phyloP scores from a whole-genome alignment of 352 stramenopile species.

The Elongisporangium undulatum region DNA sequence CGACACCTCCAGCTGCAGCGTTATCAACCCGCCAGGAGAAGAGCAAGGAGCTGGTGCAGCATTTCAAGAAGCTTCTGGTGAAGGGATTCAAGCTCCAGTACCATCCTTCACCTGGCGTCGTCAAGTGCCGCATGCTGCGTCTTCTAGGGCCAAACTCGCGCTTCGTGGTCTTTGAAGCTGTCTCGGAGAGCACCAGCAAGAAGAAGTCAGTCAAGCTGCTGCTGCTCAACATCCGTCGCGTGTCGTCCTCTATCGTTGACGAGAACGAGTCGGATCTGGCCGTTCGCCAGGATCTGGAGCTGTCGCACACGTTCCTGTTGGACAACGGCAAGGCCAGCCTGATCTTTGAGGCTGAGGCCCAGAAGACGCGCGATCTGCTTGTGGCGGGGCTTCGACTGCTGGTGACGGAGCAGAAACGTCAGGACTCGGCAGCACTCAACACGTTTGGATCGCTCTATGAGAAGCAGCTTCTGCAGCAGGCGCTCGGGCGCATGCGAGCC shows the following conservation, averaged over 20 bases:
- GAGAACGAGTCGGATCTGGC: slow-evolving; percentile 1
- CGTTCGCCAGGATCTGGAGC: slow-evolving; percentile 14
- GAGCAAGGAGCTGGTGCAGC: slow-evolving; percentile 49
- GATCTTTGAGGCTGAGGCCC: slow-evolving; percentile 54
- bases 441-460: slow-evolving; percentile 16
- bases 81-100: slow-evolving; percentile 68
- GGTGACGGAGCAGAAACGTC: slow-evolving; percentile 48
- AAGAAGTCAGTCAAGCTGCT: slow-evolving; percentile 56
- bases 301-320: slow-evolving; percentile 35
- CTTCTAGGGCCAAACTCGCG: slow-evolving; percentile 32
- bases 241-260: slow-evolving; percentile 20
- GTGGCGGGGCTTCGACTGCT: slow-evolving; percentile 60
- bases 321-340: slow-evolving; percentile 60
- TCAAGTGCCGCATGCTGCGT: slow-evolving; percentile 44
- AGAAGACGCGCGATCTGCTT: slow-evolving; percentile 65
- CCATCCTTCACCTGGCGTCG: slow-evolving; percentile 32
- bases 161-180: slow-evolving; percentile 45
- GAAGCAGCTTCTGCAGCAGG: slow-evolving; percentile 12
- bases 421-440: slow-evolving; percentile 29
- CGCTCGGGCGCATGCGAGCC: slow-evolving; percentile 10
- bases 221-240: slow-evolving; percentile 50
- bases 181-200: slow-evolving; percentile 9
- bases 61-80: slow-evolving; percentile 71
- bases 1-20: background rate
- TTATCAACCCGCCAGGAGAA: slow-evolving; percentile 31